Base-by-base conservation (phyloP, 768 basidiomycete genomes). In the Lyophyllum decastes region DNA sequence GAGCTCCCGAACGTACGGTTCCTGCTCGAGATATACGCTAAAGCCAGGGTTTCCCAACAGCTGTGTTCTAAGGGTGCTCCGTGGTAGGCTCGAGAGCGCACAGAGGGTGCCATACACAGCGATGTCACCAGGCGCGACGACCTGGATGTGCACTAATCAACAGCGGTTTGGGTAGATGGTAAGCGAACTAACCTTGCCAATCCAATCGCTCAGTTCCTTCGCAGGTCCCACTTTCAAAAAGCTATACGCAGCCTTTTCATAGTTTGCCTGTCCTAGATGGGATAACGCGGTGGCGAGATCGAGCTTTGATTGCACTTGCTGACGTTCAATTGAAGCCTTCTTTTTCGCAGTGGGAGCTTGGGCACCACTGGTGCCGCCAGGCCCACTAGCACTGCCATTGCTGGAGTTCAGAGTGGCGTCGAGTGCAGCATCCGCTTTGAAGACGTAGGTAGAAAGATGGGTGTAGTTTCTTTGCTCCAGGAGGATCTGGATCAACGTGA, bases 381-480 rank as follows among this genome's bases (percentile, higher is more conserved):
- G 5, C 5, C 52, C 55, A 1, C 60, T 59, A 41, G 65, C 67
- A 22, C 63, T 58, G 34, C 63, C 59, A 17, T 72, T 61, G 10
- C 71, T 62, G 14, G 76, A 68, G 2, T 74, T 72, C 1, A 75
- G 62, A 1, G 82, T 72, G 2, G 85, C 84, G 40, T 96, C 94
- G 24, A 97, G 78, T 0, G 93, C 90, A 0, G 92, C 88, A 59
- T 97, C 95, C n/a, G 94, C 94, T 73, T 97, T 97, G 83, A 89
- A 93, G 26, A 97, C 86, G 68, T 97, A 95, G n/a, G 91, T 94
- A 8, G 89, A 81, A 34, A 97, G 82, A 66, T 94, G 92, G 2
- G 89, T 76, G 71, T 94, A 95, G 71, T 92, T 93, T 58, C 84
- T 79, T 72, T 93, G 90, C 73, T 95, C 92, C 59, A 95, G 82